Percentiles rank a stretch among this genome's conserved stretches.
Evolutionary conservation across 2,329 filamentous ascomycete species (phyloP).

Genomic region (Penicillium hesseltinei): DNA sequence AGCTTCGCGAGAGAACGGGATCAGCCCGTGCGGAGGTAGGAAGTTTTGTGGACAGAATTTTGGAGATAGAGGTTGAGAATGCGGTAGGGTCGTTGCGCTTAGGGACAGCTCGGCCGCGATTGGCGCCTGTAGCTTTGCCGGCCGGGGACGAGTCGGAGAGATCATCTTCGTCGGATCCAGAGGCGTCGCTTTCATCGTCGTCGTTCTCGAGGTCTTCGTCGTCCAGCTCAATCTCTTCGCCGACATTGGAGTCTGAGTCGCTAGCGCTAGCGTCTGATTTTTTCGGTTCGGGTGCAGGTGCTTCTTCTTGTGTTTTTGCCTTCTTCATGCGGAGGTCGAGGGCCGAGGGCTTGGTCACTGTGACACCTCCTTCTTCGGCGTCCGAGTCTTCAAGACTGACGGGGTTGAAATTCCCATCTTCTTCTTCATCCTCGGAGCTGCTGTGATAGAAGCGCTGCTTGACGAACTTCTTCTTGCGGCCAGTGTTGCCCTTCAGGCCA

Average conservation of each 20-base stretch:
- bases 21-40: slow-evolving; percentile 77
- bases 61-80: slow-evolving; percentile 89
- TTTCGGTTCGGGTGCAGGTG: slow-evolving; percentile 14
- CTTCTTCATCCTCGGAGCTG: slow-evolving; percentile 57
- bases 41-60: slow-evolving; percentile 88
- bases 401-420: slow-evolving; percentile 50
- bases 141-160: slow-evolving; percentile 42
- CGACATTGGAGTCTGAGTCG: slow-evolving; percentile 23
- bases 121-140: slow-evolving; percentile 37
- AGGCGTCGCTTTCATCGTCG: slow-evolving; percentile 40
- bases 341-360: slow-evolving; percentile 15
- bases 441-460: slow-evolving; percentile 65
- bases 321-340: slow-evolving; percentile 16
- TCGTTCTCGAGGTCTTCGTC: slow-evolving; percentile 30
- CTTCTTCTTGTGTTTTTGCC: slow-evolving; percentile 14
- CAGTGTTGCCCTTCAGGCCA: slow-evolving; percentile 54
- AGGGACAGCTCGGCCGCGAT: slow-evolving; percentile 34
- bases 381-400: slow-evolving; percentile 52
- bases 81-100: slow-evolving; percentile 91
- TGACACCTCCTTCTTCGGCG: slow-evolving; percentile 31
- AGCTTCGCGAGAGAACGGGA: slow-evolving; percentile 85
- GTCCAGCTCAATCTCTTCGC: slow-evolving; percentile 33
- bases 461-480: slow-evolving; percentile 56
- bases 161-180: slow-evolving; percentile 41
- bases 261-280: slow-evolving; percentile 22